phyloP scores from a whole-genome alignment of 2,329 filamentous ascomycete genomes.

The Ophiocordyceps robertsii region DNA sequence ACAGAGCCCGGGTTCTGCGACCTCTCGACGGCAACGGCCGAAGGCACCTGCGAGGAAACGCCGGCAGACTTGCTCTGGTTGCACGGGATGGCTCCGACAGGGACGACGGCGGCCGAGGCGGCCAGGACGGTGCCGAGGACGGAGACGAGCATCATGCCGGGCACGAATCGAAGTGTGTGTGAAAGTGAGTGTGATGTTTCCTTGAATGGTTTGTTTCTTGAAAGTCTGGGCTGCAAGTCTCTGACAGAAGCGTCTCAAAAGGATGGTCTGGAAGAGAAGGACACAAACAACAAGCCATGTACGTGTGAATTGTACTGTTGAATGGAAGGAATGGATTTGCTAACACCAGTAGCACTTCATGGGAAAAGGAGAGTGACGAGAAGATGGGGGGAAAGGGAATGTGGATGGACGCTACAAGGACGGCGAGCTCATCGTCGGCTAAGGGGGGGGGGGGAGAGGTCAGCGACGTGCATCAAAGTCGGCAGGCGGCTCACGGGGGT shows the following conservation, averaged over 20 bases:
- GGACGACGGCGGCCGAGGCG: constrained; percentile 1
- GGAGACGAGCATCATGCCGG: constrained; percentile 1
- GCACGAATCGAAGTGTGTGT: background rate
- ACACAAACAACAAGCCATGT: background rate
- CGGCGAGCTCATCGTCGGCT: background rate
- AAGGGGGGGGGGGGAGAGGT: too few relatives aligned
- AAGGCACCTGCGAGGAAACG: background rate
- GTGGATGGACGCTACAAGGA: background rate
- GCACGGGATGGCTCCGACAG: background rate
- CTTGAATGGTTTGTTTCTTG: background rate
- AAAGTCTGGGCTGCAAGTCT: background rate
- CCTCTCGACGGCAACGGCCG: background rate
- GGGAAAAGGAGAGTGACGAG: background rate
- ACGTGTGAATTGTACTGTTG: background rate
- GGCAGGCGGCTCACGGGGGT: too few relatives aligned
- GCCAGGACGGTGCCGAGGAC: background rate
- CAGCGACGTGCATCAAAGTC: too few relatives aligned
- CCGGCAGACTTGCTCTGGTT: background rate
- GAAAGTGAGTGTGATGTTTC: background rate
- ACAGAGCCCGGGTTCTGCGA: too few relatives aligned
- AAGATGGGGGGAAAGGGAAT: background rate
- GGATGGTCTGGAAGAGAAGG: background rate
- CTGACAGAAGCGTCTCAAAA: background rate
- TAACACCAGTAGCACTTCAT: background rate
- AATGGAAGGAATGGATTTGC: background rate